Base-by-base conservation (phyloP, 225 moss, liverwort and hornwort species). In the Sphagnum contortum region DNA sequence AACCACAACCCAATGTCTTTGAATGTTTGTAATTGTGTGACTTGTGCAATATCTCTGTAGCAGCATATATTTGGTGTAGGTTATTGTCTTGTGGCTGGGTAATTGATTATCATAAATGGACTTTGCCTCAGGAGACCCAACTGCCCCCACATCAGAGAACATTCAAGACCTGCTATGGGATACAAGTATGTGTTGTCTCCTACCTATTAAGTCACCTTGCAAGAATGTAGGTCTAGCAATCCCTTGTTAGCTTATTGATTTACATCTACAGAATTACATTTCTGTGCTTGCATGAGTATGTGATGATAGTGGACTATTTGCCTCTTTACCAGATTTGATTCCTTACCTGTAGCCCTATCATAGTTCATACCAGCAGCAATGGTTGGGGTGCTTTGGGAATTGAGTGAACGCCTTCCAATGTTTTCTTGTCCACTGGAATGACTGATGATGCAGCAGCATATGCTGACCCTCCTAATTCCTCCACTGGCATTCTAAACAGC, bases 301-400 rank as follows among this genome's bases (percentile, higher is more conserved):
- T n/a, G 7, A 8, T 12, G 29, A 3, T 67, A 14, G 63, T 44
- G 47, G 29, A 9, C 48, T 3, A 46, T 8, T 12, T 62, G n/a
- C 61, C n/a, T 3, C 2, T 29, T 44, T 64, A 72, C 50, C 86
- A 98, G 96, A 80, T 65, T 84, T 91, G 98, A 93, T 98, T 81
- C 98, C 98, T 62, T 98, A 98, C 51, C 67, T 79, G 11, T 93
- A 98, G 56, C 98, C 98, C 61, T 98, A 98, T 68, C 98, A 98
- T 72, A 87, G 81, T 48, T 69, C 86, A 60, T 98, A 89, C 69
- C 98, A 98, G 82, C 98, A 98, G 69, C 85, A 90, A 61, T 79
- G 98, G 51, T 87, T 98, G 63, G 63, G 93, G 93, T 47, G 84
- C 87, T 57, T 81, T 98, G 5, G 87, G 89, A 47, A 69, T 93